phyloP scores from a whole-genome alignment of 805 yeast genomes.

The Suhomyces emberorum region DNA sequence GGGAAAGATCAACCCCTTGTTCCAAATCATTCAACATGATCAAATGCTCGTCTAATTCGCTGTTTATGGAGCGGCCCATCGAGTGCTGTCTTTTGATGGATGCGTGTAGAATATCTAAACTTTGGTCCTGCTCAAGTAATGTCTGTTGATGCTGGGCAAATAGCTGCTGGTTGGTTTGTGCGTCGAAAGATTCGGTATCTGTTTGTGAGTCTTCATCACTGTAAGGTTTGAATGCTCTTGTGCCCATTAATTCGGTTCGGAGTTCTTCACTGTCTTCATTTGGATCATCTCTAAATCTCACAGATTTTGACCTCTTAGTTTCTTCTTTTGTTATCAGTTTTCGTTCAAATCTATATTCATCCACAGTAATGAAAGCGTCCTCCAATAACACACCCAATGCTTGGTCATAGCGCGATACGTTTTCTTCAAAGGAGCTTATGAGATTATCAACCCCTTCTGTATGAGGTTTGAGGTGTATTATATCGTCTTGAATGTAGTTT shows the following conservation, averaged over 20 bases:
- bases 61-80: conserved; percentile 38
- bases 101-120: conserved; percentile 31
- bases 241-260: conserved; percentile 35
- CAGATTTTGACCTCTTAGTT: conserved; percentile 23
- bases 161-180: conserved; percentile 33
- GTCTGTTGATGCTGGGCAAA: conserved; percentile 44
- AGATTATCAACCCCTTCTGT: conserved; percentile 1
- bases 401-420: conserved; percentile 17
- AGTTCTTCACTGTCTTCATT: conserved; percentile 15
- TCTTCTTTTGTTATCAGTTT: conserved; percentile 6
- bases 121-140: conserved; percentile 35
- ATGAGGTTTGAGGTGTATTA: conserved; percentile 8
- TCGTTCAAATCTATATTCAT: conserved; percentile 26
- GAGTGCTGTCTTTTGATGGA: conserved; percentile 34
- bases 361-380: conserved; percentile 28
- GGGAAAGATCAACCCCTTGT: conserved; percentile 36
- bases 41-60: conserved; percentile 41
- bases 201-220: conserved; percentile 24
- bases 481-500: conserved; percentile 28
- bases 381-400: conserved; percentile 14
- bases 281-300: conserved; percentile 33
- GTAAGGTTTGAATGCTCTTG: conserved; percentile 33
- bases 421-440: conserved; percentile 7
- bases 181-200: conserved; percentile 22
- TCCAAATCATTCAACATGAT: conserved; percentile 41